Evolutionary conservation across 345 rosid genomes (phyloP).

Genomic region (Aquilaria yunnanensis): DNA sequence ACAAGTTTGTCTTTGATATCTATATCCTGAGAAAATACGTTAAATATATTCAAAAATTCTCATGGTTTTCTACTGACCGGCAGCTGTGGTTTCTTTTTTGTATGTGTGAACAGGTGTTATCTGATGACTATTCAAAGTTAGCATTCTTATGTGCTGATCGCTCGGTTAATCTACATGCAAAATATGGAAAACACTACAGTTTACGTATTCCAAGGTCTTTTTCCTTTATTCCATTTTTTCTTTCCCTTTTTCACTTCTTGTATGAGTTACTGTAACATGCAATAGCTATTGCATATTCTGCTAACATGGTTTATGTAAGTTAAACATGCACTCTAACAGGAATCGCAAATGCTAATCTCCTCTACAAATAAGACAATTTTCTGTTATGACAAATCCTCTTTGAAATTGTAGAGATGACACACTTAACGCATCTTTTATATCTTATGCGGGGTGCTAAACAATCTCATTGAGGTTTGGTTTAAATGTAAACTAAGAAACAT

Average conservation of each 20-base stretch:
- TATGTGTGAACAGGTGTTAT: constrained; percentile 48
- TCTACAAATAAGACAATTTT: no score
- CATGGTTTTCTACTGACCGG: background rate
- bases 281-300: background rate
- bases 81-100: background rate
- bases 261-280: background rate
- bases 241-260: constrained; percentile 2
- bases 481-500: no score
- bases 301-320: no score
- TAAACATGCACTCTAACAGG: no score
- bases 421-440: no score
- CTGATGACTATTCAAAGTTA: constrained; percentile 83
- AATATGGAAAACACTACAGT: constrained; percentile 78
- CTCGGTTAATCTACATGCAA: constrained; percentile 79
- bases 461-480: no score
- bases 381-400: no score
- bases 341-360: no score
- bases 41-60: background rate
- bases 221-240: constrained; percentile 1
- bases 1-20: no score
- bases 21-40: no score
- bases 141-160: constrained; percentile 93
- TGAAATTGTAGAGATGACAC: no score
- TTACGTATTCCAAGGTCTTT: constrained; percentile 82
- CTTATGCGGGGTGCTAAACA: no score